Conservation (phyloP, 306 rosid genomes). For the Arachis stenosperma region DNA sequence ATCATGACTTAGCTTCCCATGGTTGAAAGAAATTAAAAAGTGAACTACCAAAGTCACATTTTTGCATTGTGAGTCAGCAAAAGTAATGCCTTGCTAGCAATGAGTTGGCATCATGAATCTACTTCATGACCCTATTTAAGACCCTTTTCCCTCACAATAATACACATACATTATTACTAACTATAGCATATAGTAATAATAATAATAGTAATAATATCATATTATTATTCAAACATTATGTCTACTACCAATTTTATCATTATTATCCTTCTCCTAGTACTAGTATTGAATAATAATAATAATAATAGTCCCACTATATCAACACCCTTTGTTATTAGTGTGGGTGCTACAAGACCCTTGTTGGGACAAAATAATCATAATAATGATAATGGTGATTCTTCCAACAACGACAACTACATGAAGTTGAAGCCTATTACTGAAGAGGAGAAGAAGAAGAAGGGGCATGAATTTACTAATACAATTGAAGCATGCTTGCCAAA, state of each 20-base stretch:
- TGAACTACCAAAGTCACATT: slow-evolving; percentile 33
- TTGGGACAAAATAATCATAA: slow-evolving; percentile 21
- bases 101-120: slow-evolving; percentile 51
- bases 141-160: slow-evolving; percentile 15
- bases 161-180: neutral
- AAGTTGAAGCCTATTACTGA: slow-evolving; percentile 41
- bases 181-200: too few relatives aligned
- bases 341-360: slow-evolving; percentile 45
- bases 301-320: slow-evolving; percentile 34
- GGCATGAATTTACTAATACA: neutral
- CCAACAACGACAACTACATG: slow-evolving; percentile 7
- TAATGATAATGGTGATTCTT: too few relatives aligned
- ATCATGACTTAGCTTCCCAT: neutral
- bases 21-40: slow-evolving; percentile 40
- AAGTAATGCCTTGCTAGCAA: slow-evolving; percentile 50
- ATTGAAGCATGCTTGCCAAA: slow-evolving; percentile 69
- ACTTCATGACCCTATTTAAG: slow-evolving; percentile 67
- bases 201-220: neutral
- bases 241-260: neutral
- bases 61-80: slow-evolving; percentile 9
- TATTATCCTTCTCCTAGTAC: slow-evolving; percentile 29
- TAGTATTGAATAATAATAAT: slow-evolving; percentile 43
- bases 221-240: slow-evolving; percentile 1
- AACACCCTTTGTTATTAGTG: neutral
- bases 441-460: slow-evolving; percentile 9